These are phyloP conservation scores for Baudoinia panamericana DNA, from an alignment of 495 filamentous ascomycete genomes.

Conservation along the genomic window DNA sequence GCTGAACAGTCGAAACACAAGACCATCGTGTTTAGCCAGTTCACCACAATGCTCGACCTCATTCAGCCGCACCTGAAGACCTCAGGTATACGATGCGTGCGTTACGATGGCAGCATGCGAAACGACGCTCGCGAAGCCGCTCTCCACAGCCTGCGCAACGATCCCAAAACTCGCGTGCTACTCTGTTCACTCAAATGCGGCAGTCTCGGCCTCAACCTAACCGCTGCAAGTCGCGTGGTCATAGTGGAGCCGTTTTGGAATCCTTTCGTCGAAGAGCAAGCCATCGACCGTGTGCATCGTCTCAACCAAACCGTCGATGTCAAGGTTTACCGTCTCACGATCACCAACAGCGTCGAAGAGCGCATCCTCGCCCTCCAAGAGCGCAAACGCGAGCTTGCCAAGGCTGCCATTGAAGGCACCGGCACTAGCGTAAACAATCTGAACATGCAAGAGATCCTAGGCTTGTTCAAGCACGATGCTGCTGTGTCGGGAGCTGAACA, in stretches of 20 bases:
- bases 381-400: slow-evolving; percentile 77
- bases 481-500: slow-evolving; percentile 27
- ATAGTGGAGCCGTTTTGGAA: slow-evolving; percentile 99
- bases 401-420: slow-evolving; percentile 63
- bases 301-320: slow-evolving; percentile 91
- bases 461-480: slow-evolving; percentile 70
- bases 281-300: slow-evolving; percentile 93
- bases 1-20: slow-evolving; percentile 69
- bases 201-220: slow-evolving; percentile 83
- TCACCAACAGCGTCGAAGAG: slow-evolving; percentile 76
- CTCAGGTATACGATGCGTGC: slow-evolving; percentile 60
- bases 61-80: slow-evolving; percentile 78
- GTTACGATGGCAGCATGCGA: slow-evolving; percentile 92
- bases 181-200: slow-evolving; percentile 91
- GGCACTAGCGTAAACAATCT: slow-evolving; percentile 59
- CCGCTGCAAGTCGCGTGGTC: slow-evolving; percentile 81
- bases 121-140: slow-evolving; percentile 86
- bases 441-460: slow-evolving; percentile 84
- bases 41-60: slow-evolving; percentile 94
- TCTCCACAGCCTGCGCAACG: slow-evolving; percentile 58
- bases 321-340: slow-evolving; percentile 82
- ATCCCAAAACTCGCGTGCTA: slow-evolving; percentile 59
- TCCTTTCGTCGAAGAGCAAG: slow-evolving; percentile 96
- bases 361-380: slow-evolving; percentile 85
- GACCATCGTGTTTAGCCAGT: slow-evolving; percentile 95